Evolutionary conservation across 306 rosid genomes (phyloP), one percentile per base, ranked within the genome.

Genomic region (Alnus rubra): DNA sequence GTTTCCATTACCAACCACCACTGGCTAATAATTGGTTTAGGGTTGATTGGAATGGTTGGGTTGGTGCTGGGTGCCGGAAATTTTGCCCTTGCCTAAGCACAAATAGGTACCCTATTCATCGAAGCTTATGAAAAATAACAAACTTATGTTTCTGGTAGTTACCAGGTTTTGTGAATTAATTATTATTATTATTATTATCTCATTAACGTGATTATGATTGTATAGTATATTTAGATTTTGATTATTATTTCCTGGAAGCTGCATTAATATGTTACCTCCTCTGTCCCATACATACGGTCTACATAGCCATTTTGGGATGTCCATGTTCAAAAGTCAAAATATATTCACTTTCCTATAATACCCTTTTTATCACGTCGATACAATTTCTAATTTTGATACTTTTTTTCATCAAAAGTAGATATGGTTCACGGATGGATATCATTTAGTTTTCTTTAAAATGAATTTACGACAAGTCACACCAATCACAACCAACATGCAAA

Each of bases 401-500:
- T 44, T 50, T 54, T 14, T 8, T 54, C 60, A 54, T 4, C 60
- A 54, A 54, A 54, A 2, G 28, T 7, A 54, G 4, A 18, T 18
- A 54, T 6, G 9, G 23, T 54, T 14, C 60, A 18, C 8, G 7
- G 9, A 54, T 14, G 28, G 23, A n/a, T 54, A 16, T 16, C 5
- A 18, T n/a, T 18, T 54, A 18, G 5, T 23, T 18, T 7, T 56
- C 0, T 8, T n/a, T 56, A n/a, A 19, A 16, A 13, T 56, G n/a
- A 47, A 47, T 7, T 47, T 3, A 35, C 50, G 37, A 18, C 12
- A 72, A 48, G 71, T 18, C 74, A 65, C 19, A 47, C 16, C 56
- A 71, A 86, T 47, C 55, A 69, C 59, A 78, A 51, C 81, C 52
- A 71, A 19, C 42, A 71, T 77, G 63, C 80, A 33, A n/a, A 64